Percentiles rank a stretch among this genome's conserved stretches.
Conservation (phyloP, 2,329 filamentous ascomycete species). For the Chaetomiaceae sp. region DNA sequence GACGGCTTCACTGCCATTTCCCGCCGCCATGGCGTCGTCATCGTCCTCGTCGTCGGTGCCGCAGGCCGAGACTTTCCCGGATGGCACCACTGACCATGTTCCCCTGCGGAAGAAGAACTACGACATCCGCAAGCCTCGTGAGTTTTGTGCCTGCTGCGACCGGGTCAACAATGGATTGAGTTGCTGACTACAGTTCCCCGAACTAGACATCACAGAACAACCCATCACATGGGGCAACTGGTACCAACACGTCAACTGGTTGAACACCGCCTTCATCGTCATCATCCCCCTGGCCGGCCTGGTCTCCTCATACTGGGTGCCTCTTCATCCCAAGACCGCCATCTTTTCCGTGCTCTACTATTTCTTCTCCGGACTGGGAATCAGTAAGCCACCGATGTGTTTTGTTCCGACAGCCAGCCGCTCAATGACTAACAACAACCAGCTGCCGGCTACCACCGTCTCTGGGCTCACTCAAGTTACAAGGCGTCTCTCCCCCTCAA, state of each 20-base stretch:
- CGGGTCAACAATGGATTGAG: neutral
- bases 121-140: slow-evolving; percentile 60
- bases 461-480: slow-evolving; percentile 83
- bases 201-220: slow-evolving; percentile 68
- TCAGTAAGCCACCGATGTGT: slow-evolving; percentile 57
- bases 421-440: slow-evolving; percentile 2
- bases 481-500: slow-evolving; percentile 69
- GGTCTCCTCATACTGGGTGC: slow-evolving; percentile 71
- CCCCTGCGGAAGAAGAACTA: slow-evolving; percentile 43
- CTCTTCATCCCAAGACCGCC: slow-evolving; percentile 63
- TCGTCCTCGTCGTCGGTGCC: slow-evolving; percentile 30
- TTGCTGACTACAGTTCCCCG: slow-evolving; percentile 4
- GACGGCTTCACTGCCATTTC: slow-evolving; percentile 10
- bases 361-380: slow-evolving; percentile 75
- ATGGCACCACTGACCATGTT: slow-evolving; percentile 52
- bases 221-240: slow-evolving; percentile 77
- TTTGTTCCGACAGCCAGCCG: neutral
- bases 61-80: slow-evolving; percentile 40
- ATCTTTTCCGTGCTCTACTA: slow-evolving; percentile 73
- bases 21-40: slow-evolving; percentile 31
- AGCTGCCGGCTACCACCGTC: slow-evolving; percentile 63
- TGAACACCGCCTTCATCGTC: slow-evolving; percentile 78
- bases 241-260: slow-evolving; percentile 91
- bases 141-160: neutral
- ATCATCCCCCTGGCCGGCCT: slow-evolving; percentile 69